Evolutionary conservation across 495 filamentous ascomycete species (phyloP), one percentile per base, ranked within the genome.

Genomic region (Geopyxis carbonaria): DNA sequence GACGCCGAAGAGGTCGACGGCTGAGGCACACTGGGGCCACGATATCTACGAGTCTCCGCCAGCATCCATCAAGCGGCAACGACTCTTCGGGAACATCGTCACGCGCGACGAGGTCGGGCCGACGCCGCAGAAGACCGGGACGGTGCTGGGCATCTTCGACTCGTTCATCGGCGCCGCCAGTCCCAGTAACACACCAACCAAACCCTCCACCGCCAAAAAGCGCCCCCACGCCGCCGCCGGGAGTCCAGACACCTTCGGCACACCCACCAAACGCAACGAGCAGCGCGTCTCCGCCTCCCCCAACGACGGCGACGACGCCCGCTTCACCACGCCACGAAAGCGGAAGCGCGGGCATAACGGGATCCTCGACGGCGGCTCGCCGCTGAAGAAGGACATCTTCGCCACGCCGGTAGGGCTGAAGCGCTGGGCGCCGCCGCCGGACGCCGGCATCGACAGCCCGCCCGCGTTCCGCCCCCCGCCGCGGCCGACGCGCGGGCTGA

Each of bases 91-190:
- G 5, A 48, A 49, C 20, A 35, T 43, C 15, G 24, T 38, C 2
- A 28, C 13, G 13, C 43, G 43, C 6, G 51, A 56, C 22, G 57
- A 60, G 15, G 68, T 94, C 45, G 85, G 85, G 5, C 86, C 86
- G 1, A 95, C 89, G 1, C 89, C 89, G 1, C 86, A 94, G 48
- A 78, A 78, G 43, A 80, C 93, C 57, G 89, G 89, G 9, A 73
- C 70, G 27, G 71, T 89, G 1, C 63, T 97, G 0, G 87, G 89
- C 3, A 59, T 97, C n/a, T 97, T 95, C 50, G 89, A 97, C 55
- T 64, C 85, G 20, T 65, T 93, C 4, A 69, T 70, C 16, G 69
- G 75, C 1, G 59, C 65, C 3, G 64, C 68, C 8, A 59, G 58
- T 1, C 61, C 64, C 0, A n/a, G n/a, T n/a, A n/a, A 64, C 61